Percentiles rank a stretch among this genome's conserved stretches.
Evolutionary conservation across 1,284 basidiomycete genomes (phyloP).

Genomic region (Ganoderma sinense): DNA sequence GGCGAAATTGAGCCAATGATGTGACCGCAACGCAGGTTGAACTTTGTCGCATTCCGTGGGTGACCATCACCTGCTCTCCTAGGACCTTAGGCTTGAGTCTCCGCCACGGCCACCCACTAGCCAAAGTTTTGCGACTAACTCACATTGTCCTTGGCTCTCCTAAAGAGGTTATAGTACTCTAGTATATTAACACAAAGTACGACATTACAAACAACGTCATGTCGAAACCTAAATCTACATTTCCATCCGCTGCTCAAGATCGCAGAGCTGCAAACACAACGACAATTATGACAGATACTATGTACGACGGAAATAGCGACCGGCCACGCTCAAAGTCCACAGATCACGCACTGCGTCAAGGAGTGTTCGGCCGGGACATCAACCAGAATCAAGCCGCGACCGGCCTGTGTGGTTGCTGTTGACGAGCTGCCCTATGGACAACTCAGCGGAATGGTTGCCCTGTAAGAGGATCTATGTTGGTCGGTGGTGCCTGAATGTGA

Average conservation of each 20-base stretch:
- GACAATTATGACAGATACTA: conserved; percentile 12
- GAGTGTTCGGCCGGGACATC: conserved; percentile 1
- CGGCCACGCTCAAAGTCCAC: not conserved
- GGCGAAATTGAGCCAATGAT: too few species aligned
- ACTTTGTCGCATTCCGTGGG: too few species aligned
- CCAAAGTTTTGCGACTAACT: too few species aligned
- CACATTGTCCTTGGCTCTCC: not conserved
- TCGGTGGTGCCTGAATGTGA: conserved; percentile 11
- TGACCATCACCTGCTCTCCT: too few species aligned
- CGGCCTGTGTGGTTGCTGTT: conserved; percentile 6
- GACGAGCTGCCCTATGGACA: conserved; percentile 19
- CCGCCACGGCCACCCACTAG: too few species aligned
- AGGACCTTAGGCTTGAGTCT: too few species aligned
- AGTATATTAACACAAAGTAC: conserved; percentile 15
- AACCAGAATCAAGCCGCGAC: conserved; percentile 14
- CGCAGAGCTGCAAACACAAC: conserved; percentile 5
- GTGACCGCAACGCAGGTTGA: too few species aligned
- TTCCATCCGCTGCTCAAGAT: conserved; percentile 13
- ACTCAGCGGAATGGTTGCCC: conserved; percentile 18
- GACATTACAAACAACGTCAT: conserved; percentile 17
- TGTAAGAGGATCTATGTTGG: conserved; percentile 24
- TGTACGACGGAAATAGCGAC: conserved; percentile 1
- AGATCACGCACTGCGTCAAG: not conserved
- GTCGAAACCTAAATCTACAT: conserved; percentile 14
- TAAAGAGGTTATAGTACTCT: not conserved